These are phyloP conservation scores for Penicillium brasilianum DNA, from an alignment of 2,329 filamentous ascomycete genomes.

Conservation along the genomic window DNA sequence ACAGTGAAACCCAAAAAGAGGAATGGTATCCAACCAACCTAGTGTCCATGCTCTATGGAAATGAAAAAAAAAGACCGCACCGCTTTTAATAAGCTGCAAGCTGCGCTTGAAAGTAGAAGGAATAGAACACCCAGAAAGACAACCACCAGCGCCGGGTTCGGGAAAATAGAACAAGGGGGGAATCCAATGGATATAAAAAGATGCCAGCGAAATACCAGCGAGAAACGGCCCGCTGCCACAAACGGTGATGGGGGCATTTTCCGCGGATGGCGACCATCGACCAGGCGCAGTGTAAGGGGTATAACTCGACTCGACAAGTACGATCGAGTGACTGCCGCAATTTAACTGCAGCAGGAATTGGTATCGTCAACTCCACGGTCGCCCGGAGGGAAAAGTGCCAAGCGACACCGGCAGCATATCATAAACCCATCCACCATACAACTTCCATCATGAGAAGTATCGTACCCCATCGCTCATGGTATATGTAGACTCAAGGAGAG, in stretches of 20 bases:
- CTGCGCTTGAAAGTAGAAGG: slow-evolving; percentile 22
- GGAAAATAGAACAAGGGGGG: slow-evolving; percentile 17
- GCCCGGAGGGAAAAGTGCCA: slow-evolving; percentile 10
- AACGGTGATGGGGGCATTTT: slow-evolving; percentile 13
- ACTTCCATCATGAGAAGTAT: slow-evolving; percentile 27
- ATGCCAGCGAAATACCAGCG: slow-evolving; percentile 6
- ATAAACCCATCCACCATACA: slow-evolving; percentile 17
- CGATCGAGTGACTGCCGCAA: neutral
- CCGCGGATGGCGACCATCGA: slow-evolving; percentile 12
- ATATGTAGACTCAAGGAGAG: slow-evolving; percentile 14
- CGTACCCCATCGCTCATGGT: slow-evolving; percentile 29
- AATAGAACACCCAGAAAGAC: slow-evolving; percentile 30
- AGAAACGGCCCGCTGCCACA: slow-evolving; percentile 12
- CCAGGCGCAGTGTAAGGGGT: neutral
- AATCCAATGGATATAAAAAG: slow-evolving; percentile 15
- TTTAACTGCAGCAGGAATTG: neutral
- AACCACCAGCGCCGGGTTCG: slow-evolving; percentile 43
- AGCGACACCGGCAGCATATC: slow-evolving; percentile 20
- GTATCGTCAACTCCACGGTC: slow-evolving; percentile 8
- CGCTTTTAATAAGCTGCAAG: slow-evolving; percentile 23
- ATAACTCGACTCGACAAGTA: neutral
- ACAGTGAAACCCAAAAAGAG: slow-evolving; percentile 18
- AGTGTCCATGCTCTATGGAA: slow-evolving; percentile 24
- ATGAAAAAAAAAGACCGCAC: slow-evolving; percentile 16
- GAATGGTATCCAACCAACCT: slow-evolving; percentile 16